These are phyloP conservation scores for Larix sibirica DNA, from an alignment of 83 land plant species.

Conservation along the genomic window DNA sequence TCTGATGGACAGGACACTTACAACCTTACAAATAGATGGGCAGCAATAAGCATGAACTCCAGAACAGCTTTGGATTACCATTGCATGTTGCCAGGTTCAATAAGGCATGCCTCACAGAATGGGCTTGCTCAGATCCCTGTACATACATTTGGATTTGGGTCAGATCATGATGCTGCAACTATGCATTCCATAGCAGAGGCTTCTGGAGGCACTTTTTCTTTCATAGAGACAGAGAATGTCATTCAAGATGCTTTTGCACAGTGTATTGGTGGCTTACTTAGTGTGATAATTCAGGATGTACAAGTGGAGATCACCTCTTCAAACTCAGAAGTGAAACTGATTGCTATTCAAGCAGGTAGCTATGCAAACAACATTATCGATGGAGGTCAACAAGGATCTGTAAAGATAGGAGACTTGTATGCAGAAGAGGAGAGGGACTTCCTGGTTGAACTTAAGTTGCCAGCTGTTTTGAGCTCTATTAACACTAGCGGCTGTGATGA, in stretches of 20 bases:
- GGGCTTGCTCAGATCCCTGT: constrained; percentile 33
- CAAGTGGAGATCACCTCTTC: constrained; percentile 27
- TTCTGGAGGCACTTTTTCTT: constrained; percentile 50
- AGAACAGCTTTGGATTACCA: neutral
- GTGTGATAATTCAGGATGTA: constrained; percentile 50
- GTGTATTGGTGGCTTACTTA: constrained; percentile 57
- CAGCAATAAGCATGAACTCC: neutral
- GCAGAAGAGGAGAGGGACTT: constrained; percentile 54
- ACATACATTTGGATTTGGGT: constrained; percentile 57
- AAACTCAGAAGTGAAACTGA: constrained; percentile 14
- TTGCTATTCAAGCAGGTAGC: constrained; percentile 42
- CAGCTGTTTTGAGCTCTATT: constrained; percentile 18
- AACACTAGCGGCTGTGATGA: neutral
- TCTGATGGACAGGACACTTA: constrained; percentile 67
- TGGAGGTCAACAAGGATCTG: constrained; percentile 22
- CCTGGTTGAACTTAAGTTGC: constrained; percentile 37
- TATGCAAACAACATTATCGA: constrained; percentile 26
- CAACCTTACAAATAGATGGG: constrained; percentile 23
- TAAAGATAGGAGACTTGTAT: constrained; percentile 48
- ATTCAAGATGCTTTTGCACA: constrained; percentile 61
- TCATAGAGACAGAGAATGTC: constrained; percentile 37
- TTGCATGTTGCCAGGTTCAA: constrained; percentile 26
- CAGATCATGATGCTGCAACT: constrained; percentile 47
- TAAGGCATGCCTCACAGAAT: constrained; percentile 7
- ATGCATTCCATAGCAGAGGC: constrained; percentile 41